These are phyloP conservation scores for Cercospora canescens DNA, from an alignment of 2,329 filamentous ascomycete species.

Conservation along the genomic window DNA sequence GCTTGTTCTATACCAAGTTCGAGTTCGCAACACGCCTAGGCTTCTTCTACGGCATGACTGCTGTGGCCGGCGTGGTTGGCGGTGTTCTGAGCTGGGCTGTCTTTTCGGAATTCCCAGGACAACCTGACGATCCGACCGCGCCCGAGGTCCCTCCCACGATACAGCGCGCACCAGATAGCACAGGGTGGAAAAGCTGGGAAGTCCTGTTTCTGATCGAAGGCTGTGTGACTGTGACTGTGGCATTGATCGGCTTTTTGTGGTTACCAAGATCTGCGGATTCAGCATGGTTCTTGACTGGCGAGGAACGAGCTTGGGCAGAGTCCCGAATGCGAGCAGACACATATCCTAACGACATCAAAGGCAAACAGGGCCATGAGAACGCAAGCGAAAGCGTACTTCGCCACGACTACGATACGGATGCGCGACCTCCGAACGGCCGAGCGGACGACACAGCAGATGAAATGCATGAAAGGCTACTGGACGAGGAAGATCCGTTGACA, in stretches of 20 bases:
- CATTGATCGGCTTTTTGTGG: slow-evolving; percentile 52
- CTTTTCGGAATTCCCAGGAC: slow-evolving; percentile 44
- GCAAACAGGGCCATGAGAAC: neutral
- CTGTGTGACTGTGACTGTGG: slow-evolving; percentile 47
- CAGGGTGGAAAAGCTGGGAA: slow-evolving; percentile 51
- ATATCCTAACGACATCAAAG: slow-evolving; percentile 12
- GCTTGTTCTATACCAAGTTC: slow-evolving; percentile 59
- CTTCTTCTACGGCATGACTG: slow-evolving; percentile 59
- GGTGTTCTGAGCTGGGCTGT: slow-evolving; percentile 54
- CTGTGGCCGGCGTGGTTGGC: slow-evolving; percentile 58
- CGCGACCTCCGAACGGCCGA: neutral
- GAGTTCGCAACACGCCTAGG: slow-evolving; percentile 57
- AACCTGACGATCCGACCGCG: slow-evolving; percentile 5
- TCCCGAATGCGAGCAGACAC: slow-evolving; percentile 42
- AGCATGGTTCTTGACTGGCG: slow-evolving; percentile 53
- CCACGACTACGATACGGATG: neutral
- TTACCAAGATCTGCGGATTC: slow-evolving; percentile 51
- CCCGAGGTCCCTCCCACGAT: slow-evolving; percentile 13
- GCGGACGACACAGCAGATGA: slow-evolving; percentile 12
- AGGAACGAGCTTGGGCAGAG: slow-evolving; percentile 50
- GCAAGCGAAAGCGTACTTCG: neutral
- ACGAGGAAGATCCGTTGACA: slow-evolving; percentile 4
- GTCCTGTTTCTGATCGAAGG: slow-evolving; percentile 54
- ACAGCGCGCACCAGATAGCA: neutral
- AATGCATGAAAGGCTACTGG: slow-evolving; percentile 27